phyloP scores from a whole-genome alignment of 23 red algal species.

The Pyropia haitanensis region DNA sequence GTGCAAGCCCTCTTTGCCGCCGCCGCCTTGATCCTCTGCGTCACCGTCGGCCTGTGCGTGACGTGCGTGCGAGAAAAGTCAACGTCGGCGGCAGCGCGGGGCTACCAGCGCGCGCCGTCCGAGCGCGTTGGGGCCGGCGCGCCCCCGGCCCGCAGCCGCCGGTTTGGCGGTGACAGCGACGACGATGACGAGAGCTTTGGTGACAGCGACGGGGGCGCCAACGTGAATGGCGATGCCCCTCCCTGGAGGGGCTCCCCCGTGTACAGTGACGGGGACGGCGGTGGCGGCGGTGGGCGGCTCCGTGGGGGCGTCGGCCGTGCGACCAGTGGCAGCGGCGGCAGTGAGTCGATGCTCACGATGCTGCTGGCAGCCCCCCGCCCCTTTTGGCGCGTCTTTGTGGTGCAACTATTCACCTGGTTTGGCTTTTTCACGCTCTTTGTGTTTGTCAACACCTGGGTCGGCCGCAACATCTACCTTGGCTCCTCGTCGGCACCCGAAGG shows the following conservation, averaged over 20 bases:
- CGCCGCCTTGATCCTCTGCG: constrained; percentile 27
- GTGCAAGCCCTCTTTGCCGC: constrained; percentile 46
- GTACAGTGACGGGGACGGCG: not conserved
- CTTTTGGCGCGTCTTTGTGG: constrained; percentile 80
- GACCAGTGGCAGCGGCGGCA: not conserved
- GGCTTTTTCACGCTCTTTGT: constrained; percentile 89
- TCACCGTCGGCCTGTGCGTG: constrained; percentile 11
- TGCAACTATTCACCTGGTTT: constrained; percentile 91
- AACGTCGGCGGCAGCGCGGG: constrained; percentile 1
- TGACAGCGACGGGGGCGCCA: not conserved
- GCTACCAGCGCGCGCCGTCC: not conserved
- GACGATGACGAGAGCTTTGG: not conserved
- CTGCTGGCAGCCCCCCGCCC: constrained; percentile 25
- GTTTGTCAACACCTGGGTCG: constrained; percentile 80
- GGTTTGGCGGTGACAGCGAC: not conserved
- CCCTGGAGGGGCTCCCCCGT: not conserved
- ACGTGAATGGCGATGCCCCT: not conserved
- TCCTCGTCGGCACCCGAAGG: constrained; percentile 15
- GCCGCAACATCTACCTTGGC: constrained; percentile 62
- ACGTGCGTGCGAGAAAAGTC: constrained; percentile 6
- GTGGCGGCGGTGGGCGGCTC: not conserved
- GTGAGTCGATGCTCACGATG: not conserved
- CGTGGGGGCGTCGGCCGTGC: not conserved
- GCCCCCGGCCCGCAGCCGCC: no score
- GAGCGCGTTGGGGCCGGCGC: no score